Percentiles rank a stretch among this genome's conserved stretches.
Conservation (phyloP, 176 grass and related monocot species). For the Rhynchospora breviuscula region DNA sequence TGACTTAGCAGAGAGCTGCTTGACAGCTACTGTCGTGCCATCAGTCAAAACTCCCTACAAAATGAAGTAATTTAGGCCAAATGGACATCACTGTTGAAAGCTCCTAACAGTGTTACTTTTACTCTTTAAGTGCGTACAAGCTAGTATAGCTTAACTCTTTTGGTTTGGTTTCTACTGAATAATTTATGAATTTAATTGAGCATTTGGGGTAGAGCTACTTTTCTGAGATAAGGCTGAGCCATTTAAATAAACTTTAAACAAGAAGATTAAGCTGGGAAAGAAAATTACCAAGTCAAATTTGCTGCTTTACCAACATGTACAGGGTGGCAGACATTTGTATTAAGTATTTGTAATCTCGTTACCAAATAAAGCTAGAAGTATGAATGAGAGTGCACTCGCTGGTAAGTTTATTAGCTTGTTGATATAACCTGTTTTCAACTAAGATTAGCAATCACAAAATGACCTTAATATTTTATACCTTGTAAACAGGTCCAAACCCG, state of each 20-base stretch:
- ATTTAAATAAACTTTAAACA: neutral
- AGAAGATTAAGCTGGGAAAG: neutral
- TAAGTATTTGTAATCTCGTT: neutral
- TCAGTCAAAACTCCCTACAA: conserved; percentile 56
- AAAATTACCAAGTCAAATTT: neutral
- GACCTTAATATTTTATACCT: conserved; percentile 36
- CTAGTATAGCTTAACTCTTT: neutral
- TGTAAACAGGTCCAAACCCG: conserved; percentile 80
- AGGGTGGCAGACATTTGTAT: neutral
- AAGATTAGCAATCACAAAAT: neutral
- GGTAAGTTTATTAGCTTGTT: neutral
- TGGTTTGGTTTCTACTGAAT: neutral
- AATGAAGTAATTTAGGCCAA: conserved; percentile 8
- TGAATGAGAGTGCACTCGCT: neutral
- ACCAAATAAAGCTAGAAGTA: neutral
- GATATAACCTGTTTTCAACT: neutral
- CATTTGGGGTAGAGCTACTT: neutral
- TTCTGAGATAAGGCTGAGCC: no score
- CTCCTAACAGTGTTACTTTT: neutral
- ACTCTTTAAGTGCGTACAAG: neutral
- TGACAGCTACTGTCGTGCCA: conserved; percentile 72
- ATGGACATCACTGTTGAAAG: neutral
- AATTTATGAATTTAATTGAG: neutral
- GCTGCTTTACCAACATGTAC: neutral
- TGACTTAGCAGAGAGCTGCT: conserved; percentile 74